phyloP scores from a whole-genome alignment of 2,329 filamentous ascomycete genomes.

The Remersonia thermophila region DNA sequence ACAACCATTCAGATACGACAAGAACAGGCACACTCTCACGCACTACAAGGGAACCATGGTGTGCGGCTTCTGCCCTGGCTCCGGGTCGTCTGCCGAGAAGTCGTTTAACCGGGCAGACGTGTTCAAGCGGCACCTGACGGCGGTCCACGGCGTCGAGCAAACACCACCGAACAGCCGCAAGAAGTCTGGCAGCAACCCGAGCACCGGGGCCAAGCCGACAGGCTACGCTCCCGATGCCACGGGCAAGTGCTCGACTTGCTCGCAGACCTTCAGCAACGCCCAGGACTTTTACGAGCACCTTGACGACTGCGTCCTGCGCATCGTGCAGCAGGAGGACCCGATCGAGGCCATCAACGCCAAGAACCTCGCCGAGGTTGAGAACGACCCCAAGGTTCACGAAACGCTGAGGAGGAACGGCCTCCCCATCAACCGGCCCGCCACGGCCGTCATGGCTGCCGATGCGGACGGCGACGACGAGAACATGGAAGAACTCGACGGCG shows the following conservation, averaged over 20 bases:
- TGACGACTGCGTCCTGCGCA: conserved; percentile 61
- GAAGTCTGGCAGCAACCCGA: conserved; percentile 39
- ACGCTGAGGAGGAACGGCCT: conserved; percentile 54
- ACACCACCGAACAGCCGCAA: conserved; percentile 84
- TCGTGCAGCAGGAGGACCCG: conserved; percentile 60
- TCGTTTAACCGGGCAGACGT: conserved; percentile 92
- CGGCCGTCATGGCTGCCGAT: conserved; percentile 16
- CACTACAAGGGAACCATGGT: conserved; percentile 98
- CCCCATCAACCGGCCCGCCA: conserved; percentile 34
- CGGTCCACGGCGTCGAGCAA: conserved; percentile 86
- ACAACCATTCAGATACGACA: conserved; percentile 53
- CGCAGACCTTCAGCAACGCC: conserved; percentile 76
- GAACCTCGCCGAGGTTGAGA: conserved; percentile 52
- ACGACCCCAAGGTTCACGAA: conserved; percentile 48
- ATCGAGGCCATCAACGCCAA: conserved; percentile 56
- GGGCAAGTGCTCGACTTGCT: conserved; percentile 92
- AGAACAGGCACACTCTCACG: conserved; percentile 85
- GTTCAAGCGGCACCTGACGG: conserved; percentile 86
- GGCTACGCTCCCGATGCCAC: conserved; percentile 67
- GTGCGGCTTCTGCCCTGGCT: conserved; percentile 85
- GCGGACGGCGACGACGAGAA: conserved; percentile 34
- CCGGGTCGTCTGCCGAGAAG: conserved; percentile 81
- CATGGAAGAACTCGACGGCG: conserved; percentile 49
- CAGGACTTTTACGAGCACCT: conserved; percentile 99
- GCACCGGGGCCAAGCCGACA: conserved; percentile 56